Evolutionary conservation across 805 yeast genomes (phyloP).

Genomic region (Yarrowia deformans): DNA sequence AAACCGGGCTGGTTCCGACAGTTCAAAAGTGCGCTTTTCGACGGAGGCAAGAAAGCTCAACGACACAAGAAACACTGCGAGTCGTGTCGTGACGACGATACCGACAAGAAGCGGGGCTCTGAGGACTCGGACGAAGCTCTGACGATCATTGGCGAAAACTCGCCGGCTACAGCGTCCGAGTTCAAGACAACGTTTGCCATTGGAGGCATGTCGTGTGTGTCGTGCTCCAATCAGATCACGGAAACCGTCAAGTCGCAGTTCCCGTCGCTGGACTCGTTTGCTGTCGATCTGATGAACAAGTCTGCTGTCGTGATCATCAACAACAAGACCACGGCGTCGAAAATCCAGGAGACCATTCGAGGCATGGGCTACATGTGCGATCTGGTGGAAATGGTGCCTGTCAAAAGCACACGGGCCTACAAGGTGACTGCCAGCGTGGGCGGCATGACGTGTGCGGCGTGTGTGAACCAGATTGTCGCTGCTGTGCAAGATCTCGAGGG

Average conservation of each 20-base stretch:
- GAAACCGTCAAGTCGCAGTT: conserved; percentile 51
- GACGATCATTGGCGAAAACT: conserved; percentile 13
- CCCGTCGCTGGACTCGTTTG: conserved; percentile 52
- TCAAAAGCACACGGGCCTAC: conserved; percentile 55
- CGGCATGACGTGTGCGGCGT: conserved; percentile 79
- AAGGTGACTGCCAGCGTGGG: conserved; percentile 68
- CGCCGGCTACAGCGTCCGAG: conserved; percentile 6
- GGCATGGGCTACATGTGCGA: conserved; percentile 60
- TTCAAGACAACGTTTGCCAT: conserved; percentile 45
- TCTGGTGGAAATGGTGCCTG: conserved; percentile 66
- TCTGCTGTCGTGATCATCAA: conserved; percentile 63
- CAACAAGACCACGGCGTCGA: conserved; percentile 58
- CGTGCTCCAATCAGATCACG: conserved; percentile 62
- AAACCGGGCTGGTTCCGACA: conserved; percentile 37
- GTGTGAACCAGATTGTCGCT: conserved; percentile 63
- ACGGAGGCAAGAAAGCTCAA: conserved; percentile 12
- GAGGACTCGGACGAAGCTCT: conserved; percentile 11
- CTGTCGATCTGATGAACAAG: conserved; percentile 61
- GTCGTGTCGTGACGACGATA: conserved; percentile 10
- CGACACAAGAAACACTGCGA: conserved; percentile 36
- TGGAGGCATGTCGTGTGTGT: conserved; percentile 74
- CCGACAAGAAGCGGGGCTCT: neutral
- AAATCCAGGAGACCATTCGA: conserved; percentile 57
- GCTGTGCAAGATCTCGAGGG: conserved; percentile 57
- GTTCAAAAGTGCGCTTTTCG: conserved; percentile 22